A percentile compares a stretch with the other conserved stretches of the same genome.
These are phyloP conservation scores for Serendipita sp. DNA, from an alignment of 768 basidiomycete species.

Conservation along the genomic window DNA sequence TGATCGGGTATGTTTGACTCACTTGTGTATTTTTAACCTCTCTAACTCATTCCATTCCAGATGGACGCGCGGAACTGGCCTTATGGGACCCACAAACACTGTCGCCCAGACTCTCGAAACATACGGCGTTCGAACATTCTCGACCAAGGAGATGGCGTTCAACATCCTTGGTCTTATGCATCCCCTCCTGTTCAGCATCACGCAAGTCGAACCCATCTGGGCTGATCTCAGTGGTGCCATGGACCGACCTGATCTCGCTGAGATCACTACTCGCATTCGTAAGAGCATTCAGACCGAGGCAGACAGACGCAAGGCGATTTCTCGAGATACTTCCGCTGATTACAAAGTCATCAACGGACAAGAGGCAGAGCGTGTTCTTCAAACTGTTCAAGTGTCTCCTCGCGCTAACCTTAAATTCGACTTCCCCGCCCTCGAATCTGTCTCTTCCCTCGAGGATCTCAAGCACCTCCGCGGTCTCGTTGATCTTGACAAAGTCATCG, in stretches of 20 bases:
- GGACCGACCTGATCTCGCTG: slow-evolving; percentile 92
- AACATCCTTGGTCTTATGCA: slow-evolving; percentile 99
- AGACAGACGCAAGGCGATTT: slow-evolving; percentile 82
- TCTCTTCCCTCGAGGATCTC: slow-evolving; percentile 56
- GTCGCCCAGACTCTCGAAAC: slow-evolving; percentile 88
- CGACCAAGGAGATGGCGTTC: slow-evolving; percentile 99
- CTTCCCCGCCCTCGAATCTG: slow-evolving; percentile 71
- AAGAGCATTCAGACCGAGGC: slow-evolving; percentile 66
- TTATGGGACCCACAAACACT: slow-evolving; percentile 91
- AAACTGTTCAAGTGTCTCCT: slow-evolving; percentile 83
- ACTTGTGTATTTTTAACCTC: background rate
- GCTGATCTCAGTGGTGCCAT: slow-evolving; percentile 97
- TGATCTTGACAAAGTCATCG: slow-evolving; percentile 90
- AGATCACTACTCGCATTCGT: slow-evolving; percentile 80
- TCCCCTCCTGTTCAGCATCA: slow-evolving; percentile 95
- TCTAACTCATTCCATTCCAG: slow-evolving; percentile 24
- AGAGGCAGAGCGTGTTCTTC: slow-evolving; percentile 82
- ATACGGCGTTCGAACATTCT: slow-evolving; percentile 92
- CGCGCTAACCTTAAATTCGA: slow-evolving; percentile 97
- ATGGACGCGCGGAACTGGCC: slow-evolving; percentile 95
- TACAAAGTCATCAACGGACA: slow-evolving; percentile 81
- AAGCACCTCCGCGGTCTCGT: slow-evolving; percentile 70
- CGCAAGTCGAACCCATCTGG: slow-evolving; percentile 99
- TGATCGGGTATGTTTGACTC: slow-evolving; percentile 62
- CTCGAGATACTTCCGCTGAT: slow-evolving; percentile 89